phyloP scores from a whole-genome alignment of 2,329 filamentous ascomycete genomes.

The Talaromyces sp. region DNA sequence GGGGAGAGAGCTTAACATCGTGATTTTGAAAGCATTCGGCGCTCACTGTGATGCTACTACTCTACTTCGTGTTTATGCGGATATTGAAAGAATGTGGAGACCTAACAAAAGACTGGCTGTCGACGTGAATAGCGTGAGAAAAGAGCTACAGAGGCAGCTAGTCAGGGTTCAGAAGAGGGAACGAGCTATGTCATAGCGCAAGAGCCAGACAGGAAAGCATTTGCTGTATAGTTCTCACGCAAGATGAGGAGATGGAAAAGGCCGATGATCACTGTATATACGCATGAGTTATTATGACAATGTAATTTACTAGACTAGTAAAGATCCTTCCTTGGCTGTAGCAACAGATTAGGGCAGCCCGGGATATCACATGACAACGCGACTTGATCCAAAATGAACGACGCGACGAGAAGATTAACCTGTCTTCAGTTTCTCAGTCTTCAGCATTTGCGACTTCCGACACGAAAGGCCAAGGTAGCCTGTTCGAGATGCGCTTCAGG shows the following conservation, averaged over 20 bases:
- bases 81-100: conserved; percentile 42
- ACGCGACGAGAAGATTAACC: neutral
- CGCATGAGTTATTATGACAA: neutral
- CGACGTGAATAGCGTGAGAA: conserved; percentile 37
- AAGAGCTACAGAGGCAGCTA: conserved; percentile 38
- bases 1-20: conserved; percentile 39
- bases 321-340: neutral
- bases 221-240: neutral
- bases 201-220: neutral
- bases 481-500: conserved; percentile 2
- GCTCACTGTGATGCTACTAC: conserved; percentile 35
- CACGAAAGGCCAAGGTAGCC: neutral
- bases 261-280: conserved; percentile 14
- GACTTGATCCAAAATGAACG: conserved; percentile 2
- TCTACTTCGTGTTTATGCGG: conserved; percentile 38
- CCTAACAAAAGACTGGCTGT: conserved; percentile 33
- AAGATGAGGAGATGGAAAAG: neutral
- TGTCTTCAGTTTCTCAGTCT: neutral
- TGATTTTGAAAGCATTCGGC: conserved; percentile 40
- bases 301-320: neutral
- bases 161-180: conserved; percentile 19
- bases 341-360: neutral
- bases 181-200: neutral
- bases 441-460: conserved; percentile 1
- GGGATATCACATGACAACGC: conserved; percentile 15